A percentile compares a stretch with the other conserved stretches of the same genome.
phyloP scores from a whole-genome alignment of 345 rosid species.

The Cardamine chenopodiifolia region DNA sequence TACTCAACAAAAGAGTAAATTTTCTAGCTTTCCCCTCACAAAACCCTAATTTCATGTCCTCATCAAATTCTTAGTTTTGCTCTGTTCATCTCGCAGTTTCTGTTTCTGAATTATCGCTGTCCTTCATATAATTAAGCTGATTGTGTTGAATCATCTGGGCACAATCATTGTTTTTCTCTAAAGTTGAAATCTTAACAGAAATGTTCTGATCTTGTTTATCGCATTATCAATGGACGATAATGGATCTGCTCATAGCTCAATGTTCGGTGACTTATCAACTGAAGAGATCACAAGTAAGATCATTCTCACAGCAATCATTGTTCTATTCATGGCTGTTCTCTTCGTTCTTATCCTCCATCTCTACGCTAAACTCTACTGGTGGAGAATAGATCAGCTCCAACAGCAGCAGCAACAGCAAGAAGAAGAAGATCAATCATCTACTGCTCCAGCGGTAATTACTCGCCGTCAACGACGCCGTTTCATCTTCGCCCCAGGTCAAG shows the following conservation, averaged over 20 bases:
- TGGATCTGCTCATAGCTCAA: constrained; percentile 33
- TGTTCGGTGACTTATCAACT: constrained; percentile 45
- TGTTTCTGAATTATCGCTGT: not conserved
- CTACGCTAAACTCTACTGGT: constrained; percentile 90
- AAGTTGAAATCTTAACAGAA: no score
- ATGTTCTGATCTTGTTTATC: constrained; percentile 6
- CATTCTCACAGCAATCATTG: constrained; percentile 63
- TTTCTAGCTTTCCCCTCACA: not conserved
- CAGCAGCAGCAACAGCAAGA: constrained; percentile 23
- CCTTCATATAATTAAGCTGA: not conserved
- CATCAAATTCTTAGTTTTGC: not conserved
- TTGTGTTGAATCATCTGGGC: constrained; percentile 30
- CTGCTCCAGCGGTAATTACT: constrained; percentile 34
- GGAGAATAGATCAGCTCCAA: constrained; percentile 63
- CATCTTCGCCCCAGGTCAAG: constrained; percentile 64
- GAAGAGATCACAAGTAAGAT: constrained; percentile 67
- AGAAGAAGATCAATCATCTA: constrained; percentile 6
- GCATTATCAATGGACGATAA: constrained; percentile 50
- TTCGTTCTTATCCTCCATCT: constrained; percentile 77
- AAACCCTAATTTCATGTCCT: constrained; percentile 25
- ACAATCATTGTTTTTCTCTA: constrained; percentile 6
- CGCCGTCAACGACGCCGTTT: constrained; percentile 68
- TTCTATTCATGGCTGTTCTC: constrained; percentile 64
- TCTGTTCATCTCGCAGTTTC: constrained; percentile 5
- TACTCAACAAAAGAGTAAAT: not conserved